Conservation (phyloP, 768 basidiomycete genomes). For the Favolaschia claudopus region DNA sequence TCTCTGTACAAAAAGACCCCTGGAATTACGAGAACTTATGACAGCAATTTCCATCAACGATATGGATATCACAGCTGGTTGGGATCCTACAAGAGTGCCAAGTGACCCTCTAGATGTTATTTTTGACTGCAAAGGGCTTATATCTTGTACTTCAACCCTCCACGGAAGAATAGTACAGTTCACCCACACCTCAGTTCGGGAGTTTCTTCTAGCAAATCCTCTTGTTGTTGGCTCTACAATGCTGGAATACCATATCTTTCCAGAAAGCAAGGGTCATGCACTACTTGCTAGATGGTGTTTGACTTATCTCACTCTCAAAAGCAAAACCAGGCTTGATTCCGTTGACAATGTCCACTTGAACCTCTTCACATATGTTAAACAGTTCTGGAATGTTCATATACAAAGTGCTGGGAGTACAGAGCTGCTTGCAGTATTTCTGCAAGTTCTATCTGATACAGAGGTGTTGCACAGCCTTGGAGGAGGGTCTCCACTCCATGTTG, state of each 20-base stretch:
- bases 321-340: too few relatives aligned
- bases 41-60: constrained; percentile 12
- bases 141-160: constrained; percentile 2
- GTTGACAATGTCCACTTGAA: neutral
- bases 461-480: constrained; percentile 2
- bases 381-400: constrained; percentile 9
- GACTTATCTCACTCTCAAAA: neutral
- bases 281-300: constrained; percentile 14
- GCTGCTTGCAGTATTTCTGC: neutral
- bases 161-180: constrained; percentile 9
- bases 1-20: constrained; percentile 12
- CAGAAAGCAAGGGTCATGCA: constrained; percentile 8
- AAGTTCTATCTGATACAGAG: constrained; percentile 1
- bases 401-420: constrained; percentile 8
- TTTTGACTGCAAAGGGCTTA: constrained; percentile 17
- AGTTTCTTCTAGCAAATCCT: constrained; percentile 15
- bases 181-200: constrained; percentile 17
- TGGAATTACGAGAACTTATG: constrained; percentile 16
- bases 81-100: constrained; percentile 13
- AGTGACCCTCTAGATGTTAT: constrained; percentile 9
- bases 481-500: constrained; percentile 19
- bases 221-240: neutral
- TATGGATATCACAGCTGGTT: constrained; percentile 8
- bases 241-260: constrained; percentile 19
- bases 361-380: constrained; percentile 15